Base-by-base conservation (phyloP, 2,329 filamentous ascomycete genomes). In the Podosphaera leucotricha region DNA sequence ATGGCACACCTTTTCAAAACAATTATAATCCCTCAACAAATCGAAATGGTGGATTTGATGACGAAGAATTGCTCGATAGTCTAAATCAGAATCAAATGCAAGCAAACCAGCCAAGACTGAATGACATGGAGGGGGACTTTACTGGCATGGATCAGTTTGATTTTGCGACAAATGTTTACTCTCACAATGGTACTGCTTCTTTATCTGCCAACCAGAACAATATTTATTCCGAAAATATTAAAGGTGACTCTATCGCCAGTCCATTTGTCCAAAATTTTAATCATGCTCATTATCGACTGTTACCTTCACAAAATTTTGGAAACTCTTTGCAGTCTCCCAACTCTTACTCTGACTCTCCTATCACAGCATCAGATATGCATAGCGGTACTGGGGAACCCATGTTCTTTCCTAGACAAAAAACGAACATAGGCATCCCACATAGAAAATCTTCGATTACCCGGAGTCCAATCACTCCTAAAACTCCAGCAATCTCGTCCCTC, bases 191-290 rank as follows among this genome's bases (percentile, higher is more conserved):
- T 43, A 68, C 66, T 47, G 57, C 64, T 46, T 62, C 66, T 28
- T 60, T 79, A 33, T 70, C 75, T 47, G 71, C 78, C 53, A 76
- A 81, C 50, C 72, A 68, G 19, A 56, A 70, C 41, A 79, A 80
- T 55, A 75, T 83, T 48, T 95, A 80, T 61, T 93, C 87, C 18
- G 83, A 82, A 59, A 93, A 86, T 1, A 86, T 87, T 2, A 87
- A 95, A 48, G 84, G 84, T 43, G 80, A 84, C 44, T 85, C 87
- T 5, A 87, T 93, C 48, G 82, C 92, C 56, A 94, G 85, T 54
- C 87, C 87, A 0, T 94, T 85, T 55, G 71, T 81, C 37, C 73
- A 80, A 53, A 76, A 71, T 56, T 90, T 86, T 64, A 79, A 77
- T 61, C 80, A 80, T 55, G 68, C 69, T 30, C 80, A 85, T 50